These are phyloP conservation scores for Neofusicoccum parvum DNA, from an alignment of 2,329 filamentous ascomycete genomes.

Conservation along the genomic window DNA sequence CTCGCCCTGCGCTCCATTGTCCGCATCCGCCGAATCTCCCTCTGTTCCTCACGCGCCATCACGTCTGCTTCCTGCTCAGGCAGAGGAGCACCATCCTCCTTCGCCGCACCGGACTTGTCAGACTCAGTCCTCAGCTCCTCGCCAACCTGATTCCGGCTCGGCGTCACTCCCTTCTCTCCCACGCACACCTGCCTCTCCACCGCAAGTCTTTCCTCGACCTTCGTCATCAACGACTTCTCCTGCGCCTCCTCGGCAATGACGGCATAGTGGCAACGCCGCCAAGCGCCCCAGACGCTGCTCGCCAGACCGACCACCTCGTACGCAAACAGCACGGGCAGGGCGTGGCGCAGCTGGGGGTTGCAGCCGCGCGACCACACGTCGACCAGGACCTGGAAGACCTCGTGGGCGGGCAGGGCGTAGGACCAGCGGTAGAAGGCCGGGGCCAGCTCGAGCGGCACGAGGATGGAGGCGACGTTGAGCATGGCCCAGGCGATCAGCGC, in stretches of 20 bases:
- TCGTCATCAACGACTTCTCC: background rate
- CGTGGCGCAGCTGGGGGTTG: slow-evolving; percentile 42
- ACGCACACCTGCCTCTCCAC: background rate
- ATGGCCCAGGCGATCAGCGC: slow-evolving; percentile 49
- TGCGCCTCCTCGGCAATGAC: background rate
- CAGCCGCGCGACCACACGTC: slow-evolving; percentile 50
- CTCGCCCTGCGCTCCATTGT: background rate
- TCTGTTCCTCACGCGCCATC: background rate
- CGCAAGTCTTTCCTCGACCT: background rate
- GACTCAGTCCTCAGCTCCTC: background rate
- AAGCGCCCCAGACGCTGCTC: background rate
- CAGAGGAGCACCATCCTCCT: background rate
- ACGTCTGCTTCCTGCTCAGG: background rate
- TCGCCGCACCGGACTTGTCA: too few species aligned
- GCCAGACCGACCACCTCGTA: slow-evolving; percentile 23
- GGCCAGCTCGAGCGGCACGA: slow-evolving; percentile 48
- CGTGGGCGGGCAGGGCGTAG: slow-evolving; percentile 45
- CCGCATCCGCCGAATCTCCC: background rate
- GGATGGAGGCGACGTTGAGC: slow-evolving; percentile 45
- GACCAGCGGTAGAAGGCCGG: slow-evolving; percentile 46
- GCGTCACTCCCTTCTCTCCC: too few species aligned
- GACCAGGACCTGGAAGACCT: slow-evolving; percentile 44
- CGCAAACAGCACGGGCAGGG: slow-evolving; percentile 47
- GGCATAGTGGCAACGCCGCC: background rate
- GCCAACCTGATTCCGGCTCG: too few species aligned